phyloP scores from a whole-genome alignment of 2,329 filamentous ascomycete species.

The Colletotrichum tropicicola region DNA sequence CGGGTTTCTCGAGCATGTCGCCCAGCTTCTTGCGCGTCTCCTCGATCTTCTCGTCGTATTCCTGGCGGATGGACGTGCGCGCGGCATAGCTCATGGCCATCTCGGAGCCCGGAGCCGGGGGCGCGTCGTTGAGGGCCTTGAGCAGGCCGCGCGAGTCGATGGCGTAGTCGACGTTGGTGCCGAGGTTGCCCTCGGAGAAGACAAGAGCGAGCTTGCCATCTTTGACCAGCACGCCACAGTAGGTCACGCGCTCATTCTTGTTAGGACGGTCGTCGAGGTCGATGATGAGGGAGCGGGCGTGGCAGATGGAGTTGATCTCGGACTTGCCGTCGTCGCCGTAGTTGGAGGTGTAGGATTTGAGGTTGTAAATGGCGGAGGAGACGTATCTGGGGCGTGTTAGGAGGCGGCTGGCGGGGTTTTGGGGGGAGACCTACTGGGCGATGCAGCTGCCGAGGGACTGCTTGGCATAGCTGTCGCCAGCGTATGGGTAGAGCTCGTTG shows the following conservation, averaged over 20 bases:
- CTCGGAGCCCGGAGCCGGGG: constrained; percentile 37
- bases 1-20: constrained; percentile 43
- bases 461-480: constrained; percentile 49
- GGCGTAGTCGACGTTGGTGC: constrained; percentile 53
- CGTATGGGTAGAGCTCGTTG: constrained; percentile 56
- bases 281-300: constrained; percentile 54
- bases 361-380: constrained; percentile 47
- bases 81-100: constrained; percentile 50
- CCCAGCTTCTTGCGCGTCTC: constrained; percentile 47
- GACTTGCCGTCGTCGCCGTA: constrained; percentile 48
- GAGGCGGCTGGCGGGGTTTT: neutral
- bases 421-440: constrained; percentile 42
- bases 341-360: constrained; percentile 47
- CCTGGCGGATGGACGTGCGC: constrained; percentile 50
- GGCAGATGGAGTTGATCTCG: constrained; percentile 58
- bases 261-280: constrained; percentile 51
- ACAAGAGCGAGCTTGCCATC: constrained; percentile 55
- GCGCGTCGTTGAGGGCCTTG: constrained; percentile 56
- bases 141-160: constrained; percentile 46
- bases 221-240: constrained; percentile 53
- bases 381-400: constrained; percentile 51
- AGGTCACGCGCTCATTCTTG: constrained; percentile 48
- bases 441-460: constrained; percentile 55
- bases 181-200: constrained; percentile 53
- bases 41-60: constrained; percentile 54